Conservation (phyloP, 345 rosid genomes). For the Brassica cretica region DNA sequence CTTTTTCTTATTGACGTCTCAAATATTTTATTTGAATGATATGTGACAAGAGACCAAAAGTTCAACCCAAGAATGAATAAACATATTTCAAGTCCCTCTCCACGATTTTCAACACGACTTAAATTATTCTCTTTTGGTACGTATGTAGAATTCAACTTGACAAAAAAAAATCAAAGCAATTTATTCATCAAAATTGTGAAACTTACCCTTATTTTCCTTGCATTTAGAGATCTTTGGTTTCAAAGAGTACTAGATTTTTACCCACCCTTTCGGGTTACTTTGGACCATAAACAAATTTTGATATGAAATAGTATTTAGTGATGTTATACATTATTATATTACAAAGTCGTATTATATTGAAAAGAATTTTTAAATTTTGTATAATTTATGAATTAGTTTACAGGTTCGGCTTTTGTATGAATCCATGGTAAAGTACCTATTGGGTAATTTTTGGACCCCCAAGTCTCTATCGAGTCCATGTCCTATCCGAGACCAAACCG, state of each 20-base stretch:
- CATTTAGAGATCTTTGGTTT: background rate
- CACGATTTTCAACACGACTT: conserved; percentile 3
- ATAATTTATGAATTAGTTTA: too few relatives aligned
- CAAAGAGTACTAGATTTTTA: background rate
- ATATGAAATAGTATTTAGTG: too few relatives aligned
- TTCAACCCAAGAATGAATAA: conserved; percentile 10
- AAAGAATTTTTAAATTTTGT: too few relatives aligned
- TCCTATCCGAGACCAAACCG: too few relatives aligned
- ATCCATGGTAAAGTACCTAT: too few relatives aligned
- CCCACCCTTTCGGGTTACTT: too few relatives aligned
- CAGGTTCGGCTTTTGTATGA: too few relatives aligned
- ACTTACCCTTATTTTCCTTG: background rate
- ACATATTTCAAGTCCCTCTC: conserved; percentile 26
- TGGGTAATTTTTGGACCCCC: too few relatives aligned
- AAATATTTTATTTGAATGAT: background rate
- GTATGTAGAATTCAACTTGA: background rate
- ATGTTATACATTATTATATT: too few relatives aligned
- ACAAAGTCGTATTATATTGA: too few relatives aligned
- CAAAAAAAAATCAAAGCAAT: background rate
- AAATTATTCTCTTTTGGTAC: background rate
- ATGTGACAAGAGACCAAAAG: background rate
- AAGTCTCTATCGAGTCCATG: too few relatives aligned
- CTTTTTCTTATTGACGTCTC: background rate
- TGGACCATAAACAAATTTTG: too few relatives aligned
- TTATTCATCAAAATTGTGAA: conserved; percentile 18